Base-by-base conservation (phyloP, 352 stramenopile genomes). In the Phytophthora fragariaefolia region DNA sequence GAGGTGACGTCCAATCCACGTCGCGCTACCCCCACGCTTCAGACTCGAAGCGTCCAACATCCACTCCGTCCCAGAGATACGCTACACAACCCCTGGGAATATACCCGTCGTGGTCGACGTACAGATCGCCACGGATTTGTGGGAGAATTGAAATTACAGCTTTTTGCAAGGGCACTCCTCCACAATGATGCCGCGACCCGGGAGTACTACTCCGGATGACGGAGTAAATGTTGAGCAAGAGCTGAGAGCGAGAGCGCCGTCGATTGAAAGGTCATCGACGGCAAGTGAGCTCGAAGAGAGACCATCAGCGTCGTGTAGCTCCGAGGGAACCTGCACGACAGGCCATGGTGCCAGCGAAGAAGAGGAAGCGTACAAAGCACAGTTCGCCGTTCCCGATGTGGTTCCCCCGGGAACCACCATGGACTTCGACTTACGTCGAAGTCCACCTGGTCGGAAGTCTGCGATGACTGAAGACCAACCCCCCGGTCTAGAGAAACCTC, bases 151-250 rank as follows among this genome's bases (percentile, higher is more conserved):
- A n/a, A n/a, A n/a, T n/a, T n/a, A n/a, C n/a, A n/a, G 18, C 27
- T 32, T 47, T 58, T 12, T 46, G 50, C 32, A 32, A 23, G 30
- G 20, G 15, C 52, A n/a, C 52, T 60, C 12, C 43, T 54, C 45
- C 56, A 55, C 56, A 63, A 63, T 63, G 56, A 45, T 63, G 45
- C 56, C 56, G 56, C 56, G 56, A 63, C 56, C 56, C 45, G 45
- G 56, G 43, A 63, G 30, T 63, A 56, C 56, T 63, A 56, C 30
- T 63, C 32, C 17, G 9, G 45, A 63, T 40, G 45, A 63, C n/a
- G 56, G 28, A 4, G n/a, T 43, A 36, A 17, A 6, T 8, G 22
- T 46, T 12, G 20, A 46, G 27, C 40, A 53, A 38, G 22, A 34
- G 17, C 30, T 15, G 7, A 45, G 50, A 22, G 56, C 7, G 30